Evolutionary conservation across 495 filamentous ascomycete genomes (phyloP), one percentile per base, ranked within the genome.

Genomic region (Penicillium crystallinum): DNA sequence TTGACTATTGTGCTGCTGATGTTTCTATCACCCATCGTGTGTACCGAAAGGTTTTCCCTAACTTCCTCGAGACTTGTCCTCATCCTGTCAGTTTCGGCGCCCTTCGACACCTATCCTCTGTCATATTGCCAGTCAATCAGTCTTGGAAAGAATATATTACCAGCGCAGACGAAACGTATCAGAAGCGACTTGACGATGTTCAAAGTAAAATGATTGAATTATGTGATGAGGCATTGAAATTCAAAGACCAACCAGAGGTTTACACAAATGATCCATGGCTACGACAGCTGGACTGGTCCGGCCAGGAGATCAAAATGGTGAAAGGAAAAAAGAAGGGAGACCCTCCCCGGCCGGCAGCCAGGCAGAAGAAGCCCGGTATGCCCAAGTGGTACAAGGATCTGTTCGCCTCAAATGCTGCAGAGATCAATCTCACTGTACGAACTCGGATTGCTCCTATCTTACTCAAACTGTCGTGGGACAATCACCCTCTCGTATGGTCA

Each of bases 71-170:
- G 29, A 85, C 87, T 29, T 97, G 93, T 58, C 92, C 95, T 3
- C 95, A 99, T 70, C 95, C 93, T 2, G 93, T 97, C 54, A 97
- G 90, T 67, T 99, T 99, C 63, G 91, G 89, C 5, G 92, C 93
- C 10, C 78, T 97, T 25, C 81, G 95, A 36, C 91, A 97, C 68
- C 78, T 99, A 6, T 91, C 92, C 5, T 86, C 91, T 5, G 89
- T 96, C 41, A 95, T 96, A 49, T 75, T 99, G 25, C 93, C 93
- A 0, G 89, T 97, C 53, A 81, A 97, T 59, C 77, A 85, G 55
- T 83, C 85, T 0, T 99, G 95, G 95, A 77, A 91, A 48, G 73
- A 78, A 10, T 99, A 99, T 66, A 71, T 96, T 29, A 71, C 71
- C 14, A 88, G 83, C 36, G 84, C 95, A 0, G 95, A 99, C 64